Evolutionary conservation across 2,329 filamentous ascomycete species (phyloP), one percentile per base, ranked within the genome.

Genomic region (Arachnomyces sp.): DNA sequence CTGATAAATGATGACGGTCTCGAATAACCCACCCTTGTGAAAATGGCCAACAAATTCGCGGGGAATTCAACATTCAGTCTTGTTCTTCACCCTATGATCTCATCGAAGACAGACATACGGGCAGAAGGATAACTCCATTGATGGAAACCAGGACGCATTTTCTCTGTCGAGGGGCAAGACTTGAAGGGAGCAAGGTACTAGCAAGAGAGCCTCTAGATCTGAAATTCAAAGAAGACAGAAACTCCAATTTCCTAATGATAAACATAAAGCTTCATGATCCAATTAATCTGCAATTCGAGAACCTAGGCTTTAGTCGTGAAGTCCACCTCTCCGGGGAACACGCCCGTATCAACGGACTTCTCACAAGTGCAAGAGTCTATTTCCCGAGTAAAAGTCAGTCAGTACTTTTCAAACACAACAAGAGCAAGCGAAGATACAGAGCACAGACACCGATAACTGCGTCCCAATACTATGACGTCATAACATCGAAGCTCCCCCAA

Each of bases 341-440:
- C 71, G 30, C 76, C 76, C 39, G 77, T 74, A 49, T 75, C 73
- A 36, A 74, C 60, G 13, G 76, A 76, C 61, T 85, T 89, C 64
- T 87, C 82, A 60, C 88, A 94, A n/a, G 83, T 92, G 67, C 86
- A 92, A 16, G 74, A 79, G 57, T 70, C 79, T 81, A 17, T 25
- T 25, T 25, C 9, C 9, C 9, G 5, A 5, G 13, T 16, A 38
- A 28, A n/a, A 14, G 3, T 31, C 30, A 35, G 29, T 54, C 4
- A 64, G 56, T 38, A 58, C 61, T 66, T 28, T 34, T 14, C 3
- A 15, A 36, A 11, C 13, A 31, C 12, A 14, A 14, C 28, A n/a
- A n/a, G n/a, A n/a, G n/a, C n/a, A 25, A 25, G 20, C 20, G 9
- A 25, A 25, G 20, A 25, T 25, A 25, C 5, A 5, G 14, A 29